A percentile compares a stretch with the other conserved stretches of the same genome.
These are phyloP conservation scores for Williopsis jadinii DNA, from an alignment of 1,139 yeast genomes.

Conservation along the genomic window DNA sequence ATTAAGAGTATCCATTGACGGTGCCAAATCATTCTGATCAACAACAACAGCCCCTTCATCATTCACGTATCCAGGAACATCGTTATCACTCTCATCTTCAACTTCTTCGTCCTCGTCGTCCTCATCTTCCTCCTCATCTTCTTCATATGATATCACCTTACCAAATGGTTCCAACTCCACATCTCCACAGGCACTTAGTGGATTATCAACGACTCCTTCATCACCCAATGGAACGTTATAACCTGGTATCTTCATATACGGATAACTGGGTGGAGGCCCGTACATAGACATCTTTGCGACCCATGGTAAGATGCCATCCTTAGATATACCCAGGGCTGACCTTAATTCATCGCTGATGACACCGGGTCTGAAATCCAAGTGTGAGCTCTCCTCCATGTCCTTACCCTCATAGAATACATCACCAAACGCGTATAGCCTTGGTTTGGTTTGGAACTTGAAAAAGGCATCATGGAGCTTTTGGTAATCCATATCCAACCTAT, in stretches of 20 bases:
- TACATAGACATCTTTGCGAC: constrained; percentile 55
- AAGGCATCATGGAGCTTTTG: constrained; percentile 80
- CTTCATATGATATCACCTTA: constrained; percentile 28
- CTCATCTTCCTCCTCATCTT: constrained; percentile 16
- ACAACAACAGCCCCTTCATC: constrained; percentile 5
- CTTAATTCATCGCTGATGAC: constrained; percentile 50
- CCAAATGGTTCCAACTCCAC: constrained; percentile 35
- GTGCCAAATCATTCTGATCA: neutral
- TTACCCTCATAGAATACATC: constrained; percentile 78
- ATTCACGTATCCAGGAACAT: constrained; percentile 6
- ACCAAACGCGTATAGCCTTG: constrained; percentile 61
- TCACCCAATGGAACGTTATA: constrained; percentile 29
- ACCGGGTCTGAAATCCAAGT: constrained; percentile 56
- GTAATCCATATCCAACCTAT: constrained; percentile 80
- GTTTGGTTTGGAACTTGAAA: constrained; percentile 73
- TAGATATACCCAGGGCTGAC: constrained; percentile 64
- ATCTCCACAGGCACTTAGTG: constrained; percentile 3
- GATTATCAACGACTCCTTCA: constrained; percentile 25
- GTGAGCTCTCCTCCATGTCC: constrained; percentile 42
- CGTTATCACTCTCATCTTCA: constrained; percentile 11
- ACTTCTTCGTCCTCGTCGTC: constrained; percentile 9
- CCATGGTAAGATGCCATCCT: constrained; percentile 78
- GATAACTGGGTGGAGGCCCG: constrained; percentile 87
- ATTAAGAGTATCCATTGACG: neutral
- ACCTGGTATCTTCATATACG: constrained; percentile 53